Evolutionary conservation across 768 basidiomycete genomes (phyloP), one percentile per base, ranked within the genome.

Genomic region (Lyophyllum semitale): DNA sequence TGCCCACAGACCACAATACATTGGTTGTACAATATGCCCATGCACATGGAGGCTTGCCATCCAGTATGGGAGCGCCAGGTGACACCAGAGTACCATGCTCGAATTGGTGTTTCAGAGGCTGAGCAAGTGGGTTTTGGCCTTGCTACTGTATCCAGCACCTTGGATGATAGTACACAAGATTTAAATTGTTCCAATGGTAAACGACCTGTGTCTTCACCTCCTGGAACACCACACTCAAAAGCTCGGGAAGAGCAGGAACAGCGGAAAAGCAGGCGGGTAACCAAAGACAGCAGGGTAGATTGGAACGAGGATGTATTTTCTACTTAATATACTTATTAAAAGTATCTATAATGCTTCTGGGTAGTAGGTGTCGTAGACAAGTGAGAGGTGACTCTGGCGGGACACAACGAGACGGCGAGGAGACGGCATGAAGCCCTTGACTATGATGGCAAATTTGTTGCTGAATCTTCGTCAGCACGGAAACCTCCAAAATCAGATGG

Each of bases 21-120:
- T 18, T 71, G 69, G 69, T 68, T 64, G 49, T 69, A 68, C 53
- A 71, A 71, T 40, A 62, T 68, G 42, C 44, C 20, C 8, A 51
- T 48, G 2, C 68, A 70, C 50, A 59, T 68, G 29, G n/a, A 35
- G 22, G 54, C 54, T 12, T 23, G 41, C 15, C 68, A 70, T 57
- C 61, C 60, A 11, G 43, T 38, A 8, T 66, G 55, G 64, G 42
- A 54, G 45, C 38, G 20, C 4, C 38, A 40, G 20, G 15, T 40
- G 20, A 40, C 38, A 40, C 15, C 38, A 7, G 38, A 40, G 7
- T 40, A n/a, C 20, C 15, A 7, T 6, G 38, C 38, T 17, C 15
- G 20, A 15, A 40, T 30, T 30, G 29, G 29, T 6, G 29, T 30
- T 11, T 30, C 29, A 30, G 6, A 5, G 5, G 11, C 11, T 30